Conservation (phyloP, 805 yeast genomes). For the Alloascoidea africana region DNA sequence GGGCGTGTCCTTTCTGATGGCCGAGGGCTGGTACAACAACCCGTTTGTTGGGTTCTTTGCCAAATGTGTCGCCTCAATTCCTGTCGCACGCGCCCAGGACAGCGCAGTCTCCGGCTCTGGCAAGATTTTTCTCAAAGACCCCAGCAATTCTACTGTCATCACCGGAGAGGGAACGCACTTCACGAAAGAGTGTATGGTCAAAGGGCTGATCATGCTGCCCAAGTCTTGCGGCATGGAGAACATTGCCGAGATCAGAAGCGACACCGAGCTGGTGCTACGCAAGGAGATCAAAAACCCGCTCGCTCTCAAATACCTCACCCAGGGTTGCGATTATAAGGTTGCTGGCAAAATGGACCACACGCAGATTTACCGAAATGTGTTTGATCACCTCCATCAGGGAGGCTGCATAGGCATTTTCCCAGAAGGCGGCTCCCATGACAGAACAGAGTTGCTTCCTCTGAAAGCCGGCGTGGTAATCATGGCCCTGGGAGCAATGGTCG, state of each 20-base stretch:
- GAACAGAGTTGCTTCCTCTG: conserved; percentile 80
- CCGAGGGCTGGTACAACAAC: conserved; percentile 58
- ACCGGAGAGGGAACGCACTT: conserved; percentile 58
- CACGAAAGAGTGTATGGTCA: conserved; percentile 40
- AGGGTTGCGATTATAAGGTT: conserved; percentile 45
- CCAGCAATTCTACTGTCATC: conserved; percentile 34
- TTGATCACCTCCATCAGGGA: conserved; percentile 66
- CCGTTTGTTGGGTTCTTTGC: conserved; percentile 64
- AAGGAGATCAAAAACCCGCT: conserved; percentile 51
- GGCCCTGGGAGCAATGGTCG: conserved; percentile 90
- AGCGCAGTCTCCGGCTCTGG: conserved; percentile 55
- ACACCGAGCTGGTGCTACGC: conserved; percentile 50
- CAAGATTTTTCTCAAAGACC: conserved; percentile 36
- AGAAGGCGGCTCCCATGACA: conserved; percentile 96
- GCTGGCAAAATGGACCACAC: conserved; percentile 84
- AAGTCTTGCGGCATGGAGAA: conserved; percentile 64
- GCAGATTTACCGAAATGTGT: conserved; percentile 69
- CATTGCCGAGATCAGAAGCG: conserved; percentile 50
- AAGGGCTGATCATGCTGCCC: conserved; percentile 66
- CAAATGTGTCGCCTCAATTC: conserved; percentile 65
- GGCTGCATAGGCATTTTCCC: conserved; percentile 89
- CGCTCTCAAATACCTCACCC: conserved; percentile 25
- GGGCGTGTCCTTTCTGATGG: conserved; percentile 68
- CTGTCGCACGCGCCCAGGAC: conserved; percentile 90
- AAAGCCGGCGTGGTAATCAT: conserved; percentile 97